Evolutionary conservation across 371 early-diverging fungal genomes (phyloP).

Genomic region (Mortierella sp.): DNA sequence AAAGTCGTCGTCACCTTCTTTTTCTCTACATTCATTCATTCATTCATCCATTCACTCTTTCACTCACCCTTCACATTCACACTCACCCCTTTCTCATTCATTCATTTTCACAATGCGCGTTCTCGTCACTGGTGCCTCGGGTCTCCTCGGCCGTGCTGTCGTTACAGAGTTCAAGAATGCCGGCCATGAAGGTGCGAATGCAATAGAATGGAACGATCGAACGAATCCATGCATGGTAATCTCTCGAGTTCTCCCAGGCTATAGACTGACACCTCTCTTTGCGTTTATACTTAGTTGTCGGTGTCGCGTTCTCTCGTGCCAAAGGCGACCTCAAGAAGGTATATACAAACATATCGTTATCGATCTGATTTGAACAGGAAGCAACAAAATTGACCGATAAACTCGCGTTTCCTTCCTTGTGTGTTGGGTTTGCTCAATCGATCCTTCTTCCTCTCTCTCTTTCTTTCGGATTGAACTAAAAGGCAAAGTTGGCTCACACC

Average conservation of each 20-base stretch:
- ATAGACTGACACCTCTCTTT: background rate
- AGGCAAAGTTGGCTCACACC: background rate
- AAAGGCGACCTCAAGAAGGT: slow-evolving; percentile 71
- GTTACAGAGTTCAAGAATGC: slow-evolving; percentile 64
- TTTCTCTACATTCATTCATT: background rate
- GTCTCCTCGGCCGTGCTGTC: slow-evolving; percentile 87
- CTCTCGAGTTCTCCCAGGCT: background rate
- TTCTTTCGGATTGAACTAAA: background rate
- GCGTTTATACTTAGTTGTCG: slow-evolving; percentile 65
- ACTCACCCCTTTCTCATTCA: background rate
- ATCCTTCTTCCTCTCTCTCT: background rate
- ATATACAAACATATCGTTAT: slow-evolving; percentile 10
- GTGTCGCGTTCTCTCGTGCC: slow-evolving; percentile 80
- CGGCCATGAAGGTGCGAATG: slow-evolving; percentile 63
- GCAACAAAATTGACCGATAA: background rate
- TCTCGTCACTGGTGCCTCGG: slow-evolving; percentile 87
- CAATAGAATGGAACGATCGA: slow-evolving; percentile 1
- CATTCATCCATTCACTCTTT: background rate
- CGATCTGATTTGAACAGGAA: background rate
- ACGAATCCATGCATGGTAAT: background rate
- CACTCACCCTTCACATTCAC: background rate
- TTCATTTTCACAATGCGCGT: slow-evolving; percentile 62
- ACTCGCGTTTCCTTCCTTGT: background rate
- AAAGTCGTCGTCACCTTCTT: background rate
- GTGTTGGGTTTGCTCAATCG: background rate